Conservation (phyloP, 331 rosid genomes). For the Pyrus hybrid region DNA sequence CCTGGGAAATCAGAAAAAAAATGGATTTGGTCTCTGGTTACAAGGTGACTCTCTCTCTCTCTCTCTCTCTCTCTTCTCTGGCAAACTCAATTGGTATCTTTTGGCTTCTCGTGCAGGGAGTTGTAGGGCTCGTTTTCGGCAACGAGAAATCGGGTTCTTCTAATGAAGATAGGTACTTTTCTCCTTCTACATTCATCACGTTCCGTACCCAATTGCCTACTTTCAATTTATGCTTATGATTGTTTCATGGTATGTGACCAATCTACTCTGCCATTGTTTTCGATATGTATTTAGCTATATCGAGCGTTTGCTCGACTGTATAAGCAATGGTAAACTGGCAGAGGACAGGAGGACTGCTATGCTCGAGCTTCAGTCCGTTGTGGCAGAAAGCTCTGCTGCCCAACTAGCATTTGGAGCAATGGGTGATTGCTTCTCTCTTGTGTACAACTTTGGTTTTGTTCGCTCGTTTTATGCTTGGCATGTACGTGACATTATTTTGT, state of each 20-base stretch:
- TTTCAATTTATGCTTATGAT: neutral
- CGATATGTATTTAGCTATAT: constrained; percentile 34
- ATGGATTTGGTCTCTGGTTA: constrained; percentile 97
- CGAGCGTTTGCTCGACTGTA: constrained; percentile 56
- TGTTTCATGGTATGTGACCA: neutral
- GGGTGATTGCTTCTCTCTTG: constrained; percentile 45
- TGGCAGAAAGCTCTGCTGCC: constrained; percentile 59
- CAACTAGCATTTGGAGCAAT: constrained; percentile 94
- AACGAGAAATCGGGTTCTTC: constrained; percentile 66
- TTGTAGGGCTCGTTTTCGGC: constrained; percentile 85
- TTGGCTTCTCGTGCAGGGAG: constrained; percentile 34
- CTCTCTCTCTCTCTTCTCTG: neutral
- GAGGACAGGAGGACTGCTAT: constrained; percentile 83
- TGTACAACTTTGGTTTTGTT: neutral
- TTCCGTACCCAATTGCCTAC: neutral
- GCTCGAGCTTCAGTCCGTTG: constrained; percentile 86
- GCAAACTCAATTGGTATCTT: neutral
- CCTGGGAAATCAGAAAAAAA: constrained; percentile 5
- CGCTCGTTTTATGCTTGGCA: neutral
- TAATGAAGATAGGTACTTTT: constrained; percentile 64
- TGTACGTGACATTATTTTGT: constrained; percentile 7
- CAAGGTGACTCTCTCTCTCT: constrained; percentile 42
- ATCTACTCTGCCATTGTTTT: neutral
- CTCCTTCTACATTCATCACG: neutral
- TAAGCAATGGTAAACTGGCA: constrained; percentile 56